These are phyloP conservation scores for Phymatotrichopsis omnivora DNA, from an alignment of 2,329 filamentous ascomycete genomes.

Conservation along the genomic window DNA sequence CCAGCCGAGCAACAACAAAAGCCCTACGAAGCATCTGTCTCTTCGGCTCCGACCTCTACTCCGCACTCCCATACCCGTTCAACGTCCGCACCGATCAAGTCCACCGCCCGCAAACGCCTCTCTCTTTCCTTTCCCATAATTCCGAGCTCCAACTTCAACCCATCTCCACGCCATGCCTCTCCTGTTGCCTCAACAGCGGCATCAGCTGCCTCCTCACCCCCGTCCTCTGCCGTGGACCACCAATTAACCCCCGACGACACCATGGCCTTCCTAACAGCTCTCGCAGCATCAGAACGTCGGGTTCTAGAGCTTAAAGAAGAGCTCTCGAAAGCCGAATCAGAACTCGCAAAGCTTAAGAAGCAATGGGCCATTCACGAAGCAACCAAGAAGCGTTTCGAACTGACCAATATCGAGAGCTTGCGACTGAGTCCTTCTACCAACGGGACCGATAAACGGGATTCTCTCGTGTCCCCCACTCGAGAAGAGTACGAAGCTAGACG, in stretches of 20 bases:
- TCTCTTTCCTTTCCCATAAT: slow-evolving; percentile 54
- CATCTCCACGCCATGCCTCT: slow-evolving; percentile 44
- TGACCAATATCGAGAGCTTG: slow-evolving; percentile 44
- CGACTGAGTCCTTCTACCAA: slow-evolving; percentile 9
- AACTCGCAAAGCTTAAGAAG: slow-evolving; percentile 66
- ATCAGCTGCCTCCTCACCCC: slow-evolving; percentile 45
- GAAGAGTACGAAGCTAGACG: slow-evolving; percentile 44
- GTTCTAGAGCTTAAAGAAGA: slow-evolving; percentile 89
- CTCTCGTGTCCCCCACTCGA: slow-evolving; percentile 12
- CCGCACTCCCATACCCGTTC: slow-evolving; percentile 10
- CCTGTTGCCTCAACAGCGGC: slow-evolving; percentile 36
- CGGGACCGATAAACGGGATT: slow-evolving; percentile 10
- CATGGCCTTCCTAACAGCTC: slow-evolving; percentile 69
- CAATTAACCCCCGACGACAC: slow-evolving; percentile 44
- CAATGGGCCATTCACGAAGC: slow-evolving; percentile 73
- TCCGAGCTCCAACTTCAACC: slow-evolving; percentile 43
- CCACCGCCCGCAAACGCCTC: slow-evolving; percentile 41
- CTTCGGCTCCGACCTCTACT: background rate
- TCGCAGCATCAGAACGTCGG: slow-evolving; percentile 82
- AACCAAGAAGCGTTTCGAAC: slow-evolving; percentile 61
- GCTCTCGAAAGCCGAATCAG: slow-evolving; percentile 67
- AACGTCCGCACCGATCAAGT: slow-evolving; percentile 11
- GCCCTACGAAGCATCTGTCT: slow-evolving; percentile 10
- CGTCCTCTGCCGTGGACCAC: background rate
- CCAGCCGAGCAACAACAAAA: background rate